Conservation (phyloP, 2,329 filamentous ascomycete species). For the Sodiomyces alkalinus region DNA sequence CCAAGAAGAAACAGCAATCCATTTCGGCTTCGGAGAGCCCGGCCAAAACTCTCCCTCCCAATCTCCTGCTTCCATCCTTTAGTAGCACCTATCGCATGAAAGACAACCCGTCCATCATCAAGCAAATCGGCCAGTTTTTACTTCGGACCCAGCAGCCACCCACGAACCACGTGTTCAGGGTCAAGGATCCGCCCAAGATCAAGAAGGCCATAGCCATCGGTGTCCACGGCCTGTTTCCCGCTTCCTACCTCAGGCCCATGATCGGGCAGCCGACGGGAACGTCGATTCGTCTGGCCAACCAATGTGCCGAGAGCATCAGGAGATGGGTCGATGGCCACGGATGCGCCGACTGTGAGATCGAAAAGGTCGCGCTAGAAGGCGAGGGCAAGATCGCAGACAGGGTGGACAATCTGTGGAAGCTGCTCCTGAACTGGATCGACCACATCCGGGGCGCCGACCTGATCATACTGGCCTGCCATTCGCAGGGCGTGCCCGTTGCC, state of each 20-base stretch:
- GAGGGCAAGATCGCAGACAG: slow-evolving; percentile 85
- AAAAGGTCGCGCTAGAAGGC: slow-evolving; percentile 87
- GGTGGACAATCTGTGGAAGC: slow-evolving; percentile 85
- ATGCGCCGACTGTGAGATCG: slow-evolving; percentile 64
- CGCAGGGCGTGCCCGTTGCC: slow-evolving; percentile 86
- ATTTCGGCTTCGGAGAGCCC: slow-evolving; percentile 22
- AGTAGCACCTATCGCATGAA: slow-evolving; percentile 51
- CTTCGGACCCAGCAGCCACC: slow-evolving; percentile 39
- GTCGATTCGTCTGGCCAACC: slow-evolving; percentile 81
- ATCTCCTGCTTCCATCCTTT: slow-evolving; percentile 57
- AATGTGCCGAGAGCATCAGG: slow-evolving; percentile 69
- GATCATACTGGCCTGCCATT: slow-evolving; percentile 84
- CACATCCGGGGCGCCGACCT: slow-evolving; percentile 79
- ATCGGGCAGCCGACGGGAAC: slow-evolving; percentile 93
- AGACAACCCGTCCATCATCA: slow-evolving; percentile 54
- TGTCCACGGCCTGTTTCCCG: slow-evolving; percentile 87
- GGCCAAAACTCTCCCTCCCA: slow-evolving; percentile 30
- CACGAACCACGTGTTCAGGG: slow-evolving; percentile 56
- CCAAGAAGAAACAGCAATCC: slow-evolving; percentile 3
- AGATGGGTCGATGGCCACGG: slow-evolving; percentile 66
- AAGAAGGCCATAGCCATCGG: slow-evolving; percentile 85
- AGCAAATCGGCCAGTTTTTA: slow-evolving; percentile 45
- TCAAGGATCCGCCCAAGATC: slow-evolving; percentile 54
- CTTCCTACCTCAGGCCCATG: slow-evolving; percentile 71
- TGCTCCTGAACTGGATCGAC: slow-evolving; percentile 89